Base-by-base conservation (phyloP, 805 yeast species). In the Saturnispora mendoncae region DNA sequence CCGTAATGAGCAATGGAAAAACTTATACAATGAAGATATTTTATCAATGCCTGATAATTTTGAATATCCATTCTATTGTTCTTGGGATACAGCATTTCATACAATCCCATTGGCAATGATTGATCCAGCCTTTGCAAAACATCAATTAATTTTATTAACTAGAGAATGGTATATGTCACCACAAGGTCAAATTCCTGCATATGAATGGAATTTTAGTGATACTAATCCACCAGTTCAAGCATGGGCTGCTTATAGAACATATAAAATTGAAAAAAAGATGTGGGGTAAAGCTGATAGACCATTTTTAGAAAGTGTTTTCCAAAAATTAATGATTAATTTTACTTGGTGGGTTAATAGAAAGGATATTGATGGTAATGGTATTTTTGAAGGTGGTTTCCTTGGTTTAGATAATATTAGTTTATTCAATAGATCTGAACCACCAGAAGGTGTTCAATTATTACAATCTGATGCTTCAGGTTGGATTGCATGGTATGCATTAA, bases 161-260 rank as follows among this genome's bases (percentile, higher is more conserved):
- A 72, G 95, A 56, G 97, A 87, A 62, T 87, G 96, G 96, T 87
- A 87, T 58, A 85, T 86, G 94, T 95, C 90, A 58, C 96, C 96
- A 35, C 87, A 87, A 58, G 97, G 97, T n/a, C 96, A 88, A 62
- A 76, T 86, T 49, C 96, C 97, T 0, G 95, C 96, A 12, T 87
- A 87, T 60, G 97, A 87, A 62, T 87, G 97, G 97, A 87, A 88
- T 59, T 87, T 87, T 55, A 69, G 83, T 47, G 97, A 87, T 60
- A 94, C 88, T n/a, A 87, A 87, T 58, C 97, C 97, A 1, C 97
- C 97, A 0, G 97, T 87, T 27, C 96, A 88, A 58, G 96, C 96
- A 0, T 87, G 96, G 96, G 80, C 96, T 1, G 79, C 88, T 12
- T 87, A 78, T 59, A 72, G 97, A 52, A 84, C 84, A 32, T 87